A percentile compares a stretch with the other conserved stretches of the same genome.
Evolutionary conservation across 257 asterid genomes (phyloP).

Genomic region (Nyctanthes arbortristis): DNA sequence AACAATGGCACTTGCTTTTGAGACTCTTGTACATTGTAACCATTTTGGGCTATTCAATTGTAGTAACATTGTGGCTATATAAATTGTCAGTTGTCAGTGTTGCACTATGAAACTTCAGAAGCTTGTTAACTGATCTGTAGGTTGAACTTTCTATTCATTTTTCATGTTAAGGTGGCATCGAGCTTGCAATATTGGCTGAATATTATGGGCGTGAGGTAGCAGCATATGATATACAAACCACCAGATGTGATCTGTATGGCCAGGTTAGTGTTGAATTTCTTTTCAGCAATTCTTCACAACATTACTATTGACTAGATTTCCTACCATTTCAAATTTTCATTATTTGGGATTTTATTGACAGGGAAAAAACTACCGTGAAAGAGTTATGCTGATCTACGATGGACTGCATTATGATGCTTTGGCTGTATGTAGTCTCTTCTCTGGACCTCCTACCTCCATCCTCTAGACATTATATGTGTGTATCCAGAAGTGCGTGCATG

Average conservation of each 20-base stretch:
- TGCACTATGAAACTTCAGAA: neutral
- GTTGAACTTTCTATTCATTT: slow-evolving; percentile 19
- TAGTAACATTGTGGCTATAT: neutral
- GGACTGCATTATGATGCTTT: slow-evolving; percentile 98
- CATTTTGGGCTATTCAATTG: neutral
- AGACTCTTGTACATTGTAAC: neutral
- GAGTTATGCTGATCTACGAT: slow-evolving; percentile 94
- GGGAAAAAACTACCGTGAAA: slow-evolving; percentile 70
- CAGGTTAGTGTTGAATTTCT: slow-evolving; percentile 54
- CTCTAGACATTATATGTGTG: neutral
- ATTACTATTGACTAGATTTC: slow-evolving; percentile 9
- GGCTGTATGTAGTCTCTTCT: slow-evolving; percentile 56
- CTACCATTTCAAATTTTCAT: slow-evolving; percentile 19
- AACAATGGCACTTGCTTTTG: neutral
- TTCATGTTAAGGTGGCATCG: slow-evolving; percentile 77
- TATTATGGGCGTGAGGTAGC: slow-evolving; percentile 86
- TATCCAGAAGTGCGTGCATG: neutral
- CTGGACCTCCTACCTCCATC: slow-evolving; percentile 24
- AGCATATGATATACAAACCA: slow-evolving; percentile 92
- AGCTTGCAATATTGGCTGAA: slow-evolving; percentile 82
- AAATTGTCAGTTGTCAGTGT: neutral
- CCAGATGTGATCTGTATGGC: slow-evolving; percentile 94
- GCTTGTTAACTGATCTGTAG: slow-evolving; percentile 13
- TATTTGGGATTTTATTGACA: slow-evolving; percentile 31
- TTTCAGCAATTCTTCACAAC: slow-evolving; percentile 7